Percentiles rank a stretch among this genome's conserved stretches.
phyloP scores from a whole-genome alignment of 2,329 filamentous ascomycete genomes.

The Nannizzia gypsea region DNA sequence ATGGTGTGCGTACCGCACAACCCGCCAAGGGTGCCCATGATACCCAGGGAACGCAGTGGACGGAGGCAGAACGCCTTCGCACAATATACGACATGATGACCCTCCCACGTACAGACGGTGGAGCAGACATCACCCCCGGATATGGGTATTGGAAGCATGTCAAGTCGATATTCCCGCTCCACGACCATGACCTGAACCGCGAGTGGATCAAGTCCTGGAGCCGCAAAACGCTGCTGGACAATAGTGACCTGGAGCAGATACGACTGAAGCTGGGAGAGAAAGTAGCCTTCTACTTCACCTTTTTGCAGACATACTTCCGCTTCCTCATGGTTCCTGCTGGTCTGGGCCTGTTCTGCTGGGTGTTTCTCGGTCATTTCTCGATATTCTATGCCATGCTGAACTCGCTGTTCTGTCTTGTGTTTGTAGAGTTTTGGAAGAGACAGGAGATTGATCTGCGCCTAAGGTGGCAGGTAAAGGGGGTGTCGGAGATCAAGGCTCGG shows the following conservation, averaged over 20 bases:
- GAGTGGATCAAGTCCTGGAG: slow-evolving; percentile 65
- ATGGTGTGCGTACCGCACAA: slow-evolving; percentile 67
- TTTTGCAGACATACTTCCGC: slow-evolving; percentile 78
- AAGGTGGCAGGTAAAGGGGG: slow-evolving; percentile 77
- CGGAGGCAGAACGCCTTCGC: slow-evolving; percentile 76
- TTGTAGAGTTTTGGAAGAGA: slow-evolving; percentile 94
- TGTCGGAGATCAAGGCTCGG: slow-evolving; percentile 67
- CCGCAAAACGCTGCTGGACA: slow-evolving; percentile 54
- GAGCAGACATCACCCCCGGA: slow-evolving; percentile 62
- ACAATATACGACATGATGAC: slow-evolving; percentile 79
- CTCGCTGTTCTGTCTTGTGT: slow-evolving; percentile 76
- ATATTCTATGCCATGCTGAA: slow-evolving; percentile 65
- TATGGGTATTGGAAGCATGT: slow-evolving; percentile 61
- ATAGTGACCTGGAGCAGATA: slow-evolving; percentile 59
- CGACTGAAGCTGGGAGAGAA: slow-evolving; percentile 63
- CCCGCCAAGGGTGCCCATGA: slow-evolving; percentile 59
- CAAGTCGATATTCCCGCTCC: slow-evolving; percentile 63
- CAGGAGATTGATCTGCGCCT: slow-evolving; percentile 78
- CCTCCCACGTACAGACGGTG: slow-evolving; percentile 59
- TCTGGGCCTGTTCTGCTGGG: slow-evolving; percentile 65
- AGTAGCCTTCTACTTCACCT: slow-evolving; percentile 93
- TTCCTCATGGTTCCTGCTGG: slow-evolving; percentile 73
- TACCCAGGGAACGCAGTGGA: slow-evolving; percentile 64
- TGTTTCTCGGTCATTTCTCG: slow-evolving; percentile 76
- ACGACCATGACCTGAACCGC: slow-evolving; percentile 64